phyloP scores from a whole-genome alignment of 164 flowering plant species.

The Aristolochia californica region DNA sequence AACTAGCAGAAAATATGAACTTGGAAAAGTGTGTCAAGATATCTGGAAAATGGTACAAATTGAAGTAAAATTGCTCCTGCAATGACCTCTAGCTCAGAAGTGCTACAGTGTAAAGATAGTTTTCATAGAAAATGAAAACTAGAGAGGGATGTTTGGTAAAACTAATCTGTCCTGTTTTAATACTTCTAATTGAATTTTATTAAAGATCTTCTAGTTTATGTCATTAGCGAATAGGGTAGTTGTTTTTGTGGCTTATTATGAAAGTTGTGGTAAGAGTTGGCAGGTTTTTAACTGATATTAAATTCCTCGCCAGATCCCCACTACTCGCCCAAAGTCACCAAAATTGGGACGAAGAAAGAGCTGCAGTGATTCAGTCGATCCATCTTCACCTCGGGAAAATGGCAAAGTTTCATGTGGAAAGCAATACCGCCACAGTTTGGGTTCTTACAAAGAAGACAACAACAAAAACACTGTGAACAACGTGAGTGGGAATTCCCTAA shows the following conservation, averaged over 20 bases:
- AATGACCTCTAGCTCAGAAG: too few species aligned
- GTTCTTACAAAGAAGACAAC: conserved; percentile 29
- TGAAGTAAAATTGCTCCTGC: too few species aligned
- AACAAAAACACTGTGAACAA: conserved; percentile 15
- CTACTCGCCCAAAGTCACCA: conserved; percentile 88
- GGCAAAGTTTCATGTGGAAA: conserved; percentile 19
- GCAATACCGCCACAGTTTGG: conserved; percentile 50
- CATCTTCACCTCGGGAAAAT: conserved; percentile 24
- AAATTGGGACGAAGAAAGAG: conserved; percentile 78
- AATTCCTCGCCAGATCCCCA: conserved; percentile 38
- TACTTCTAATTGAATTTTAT: too few species aligned
- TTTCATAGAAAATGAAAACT: too few species aligned
- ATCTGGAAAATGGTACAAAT: too few species aligned
- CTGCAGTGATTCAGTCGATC: conserved; percentile 39
- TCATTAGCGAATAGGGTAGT: not conserved
- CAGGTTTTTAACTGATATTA: not conserved
- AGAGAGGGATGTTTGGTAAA: too few species aligned
- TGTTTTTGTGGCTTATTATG: not conserved
- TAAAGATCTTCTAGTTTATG: too few species aligned
- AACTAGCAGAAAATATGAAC: not conserved
- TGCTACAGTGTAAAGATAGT: too few species aligned
- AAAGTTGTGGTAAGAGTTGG: not conserved
- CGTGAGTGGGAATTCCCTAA: conserved; percentile 15
- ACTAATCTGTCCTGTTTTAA: too few species aligned
- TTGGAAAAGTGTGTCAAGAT: too few species aligned